A percentile compares a stretch with the other conserved stretches of the same genome.
These are phyloP conservation scores for Talaromyces sp. DNA, from an alignment of 2,329 filamentous ascomycete genomes.

Conservation along the genomic window DNA sequence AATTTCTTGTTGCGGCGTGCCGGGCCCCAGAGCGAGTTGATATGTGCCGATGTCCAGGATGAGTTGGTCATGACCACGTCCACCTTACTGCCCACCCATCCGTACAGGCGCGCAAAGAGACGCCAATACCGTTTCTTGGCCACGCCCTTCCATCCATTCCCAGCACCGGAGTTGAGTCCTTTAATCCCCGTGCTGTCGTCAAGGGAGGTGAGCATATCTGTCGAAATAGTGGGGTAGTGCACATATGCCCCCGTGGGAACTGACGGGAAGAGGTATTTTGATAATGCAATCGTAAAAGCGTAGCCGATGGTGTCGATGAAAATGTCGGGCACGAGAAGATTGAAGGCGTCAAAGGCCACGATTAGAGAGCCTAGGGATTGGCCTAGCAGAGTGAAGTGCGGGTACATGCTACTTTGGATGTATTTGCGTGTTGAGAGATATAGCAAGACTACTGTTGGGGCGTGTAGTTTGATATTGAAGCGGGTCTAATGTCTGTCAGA, in stretches of 20 bases:
- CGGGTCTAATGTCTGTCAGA: slow-evolving; percentile 57
- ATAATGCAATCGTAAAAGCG: slow-evolving; percentile 81
- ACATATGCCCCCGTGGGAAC: slow-evolving; percentile 91
- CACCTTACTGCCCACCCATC: slow-evolving; percentile 75
- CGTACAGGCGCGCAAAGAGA: slow-evolving; percentile 78
- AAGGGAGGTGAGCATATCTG: slow-evolving; percentile 89
- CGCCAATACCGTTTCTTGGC: slow-evolving; percentile 84
- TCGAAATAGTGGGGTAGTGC: slow-evolving; percentile 97
- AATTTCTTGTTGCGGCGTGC: slow-evolving; percentile 32
- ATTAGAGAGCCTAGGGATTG: slow-evolving; percentile 87
- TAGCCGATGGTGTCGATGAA: slow-evolving; percentile 99
- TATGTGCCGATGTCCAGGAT: slow-evolving; percentile 85
- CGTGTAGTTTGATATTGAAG: slow-evolving; percentile 88
- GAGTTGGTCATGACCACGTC: slow-evolving; percentile 98
- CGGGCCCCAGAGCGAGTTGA: slow-evolving; percentile 74
- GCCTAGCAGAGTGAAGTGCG: slow-evolving; percentile 87
- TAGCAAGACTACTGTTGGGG: slow-evolving; percentile 80
- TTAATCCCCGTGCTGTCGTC: slow-evolving; percentile 63
- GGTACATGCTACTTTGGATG: slow-evolving; percentile 84
- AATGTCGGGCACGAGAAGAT: slow-evolving; percentile 85
- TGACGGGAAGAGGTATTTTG: slow-evolving; percentile 73
- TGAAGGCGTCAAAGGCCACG: slow-evolving; percentile 88
- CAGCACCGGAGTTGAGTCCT: slow-evolving; percentile 81
- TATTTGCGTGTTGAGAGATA: slow-evolving; percentile 86
- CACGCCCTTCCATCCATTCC: slow-evolving; percentile 66